Percentiles rank a stretch among this genome's conserved stretches.
Conservation (phyloP, 768 basidiomycete genomes). For the Mrakia frigida region DNA sequence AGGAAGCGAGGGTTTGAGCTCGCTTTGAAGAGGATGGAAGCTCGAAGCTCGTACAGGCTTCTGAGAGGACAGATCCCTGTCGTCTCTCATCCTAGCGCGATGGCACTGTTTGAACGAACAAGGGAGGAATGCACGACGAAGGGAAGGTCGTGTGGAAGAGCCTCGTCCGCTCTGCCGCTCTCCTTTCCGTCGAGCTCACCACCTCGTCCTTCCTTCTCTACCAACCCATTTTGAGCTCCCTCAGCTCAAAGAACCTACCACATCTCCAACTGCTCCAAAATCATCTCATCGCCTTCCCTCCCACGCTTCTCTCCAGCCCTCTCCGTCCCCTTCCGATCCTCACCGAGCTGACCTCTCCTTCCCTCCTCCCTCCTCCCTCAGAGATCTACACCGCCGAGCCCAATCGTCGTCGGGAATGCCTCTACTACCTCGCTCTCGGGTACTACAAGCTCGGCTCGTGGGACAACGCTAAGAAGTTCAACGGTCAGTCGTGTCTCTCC, state of each 20-base stretch:
- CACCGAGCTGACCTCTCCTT: background rate
- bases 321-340: background rate
- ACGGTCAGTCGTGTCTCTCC: slow-evolving; percentile 56
- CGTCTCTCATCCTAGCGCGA: too few relatives aligned
- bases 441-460: slow-evolving; percentile 96
- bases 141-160: too few relatives aligned
- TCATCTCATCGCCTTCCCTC: background rate
- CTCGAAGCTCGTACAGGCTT: too few relatives aligned
- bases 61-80: too few relatives aligned
- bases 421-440: slow-evolving; percentile 93
- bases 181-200: background rate
- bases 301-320: background rate
- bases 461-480: slow-evolving; percentile 85
- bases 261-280: too few relatives aligned
- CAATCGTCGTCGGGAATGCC: slow-evolving; percentile 79
- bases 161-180: too few relatives aligned
- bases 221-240: too few relatives aligned
- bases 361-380: slow-evolving; percentile 43
- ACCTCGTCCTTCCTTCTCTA: too few relatives aligned
- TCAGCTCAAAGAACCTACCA: too few relatives aligned
- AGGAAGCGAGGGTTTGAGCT: background rate
- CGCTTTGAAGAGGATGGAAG: too few relatives aligned
- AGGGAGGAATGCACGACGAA: too few relatives aligned
- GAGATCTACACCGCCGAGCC: slow-evolving; percentile 90
- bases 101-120: too few relatives aligned